Conservation (phyloP, 164 flowering plant genomes). For the grape (Vitis vinifera) region ASM3070453v1 NC_081805.1:9971501-9972000, state of each 20-base stretch:
- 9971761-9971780: conserved; percentile 31
- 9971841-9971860: conserved; percentile 38
- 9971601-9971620: conserved; percentile 32
- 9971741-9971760: conserved; percentile 32
- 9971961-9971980: conserved; percentile 74
- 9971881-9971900: conserved; percentile 63
- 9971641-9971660: neutral
- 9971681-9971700: conserved; percentile 37
- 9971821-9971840: conserved; percentile 30
- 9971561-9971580: conserved; percentile 24
- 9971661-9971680: neutral
- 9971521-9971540: conserved; percentile 41
- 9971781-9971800: conserved; percentile 18
- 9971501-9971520: conserved; percentile 51
- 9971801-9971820: conserved; percentile 27
- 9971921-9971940: conserved; percentile 64
- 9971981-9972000: conserved; percentile 62
- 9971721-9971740: conserved; percentile 57
- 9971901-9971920: conserved; percentile 98
- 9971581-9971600: conserved; percentile 26
- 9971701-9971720: conserved; percentile 42
- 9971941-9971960: conserved; percentile 46
- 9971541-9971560: conserved; percentile 31
- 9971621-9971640: neutral
- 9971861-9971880: conserved; percentile 36